Percentiles rank a stretch among this genome's conserved stretches.
Evolutionary conservation across 1,284 basidiomycete species (phyloP).

Genomic region (Trametes pubescens): DNA sequence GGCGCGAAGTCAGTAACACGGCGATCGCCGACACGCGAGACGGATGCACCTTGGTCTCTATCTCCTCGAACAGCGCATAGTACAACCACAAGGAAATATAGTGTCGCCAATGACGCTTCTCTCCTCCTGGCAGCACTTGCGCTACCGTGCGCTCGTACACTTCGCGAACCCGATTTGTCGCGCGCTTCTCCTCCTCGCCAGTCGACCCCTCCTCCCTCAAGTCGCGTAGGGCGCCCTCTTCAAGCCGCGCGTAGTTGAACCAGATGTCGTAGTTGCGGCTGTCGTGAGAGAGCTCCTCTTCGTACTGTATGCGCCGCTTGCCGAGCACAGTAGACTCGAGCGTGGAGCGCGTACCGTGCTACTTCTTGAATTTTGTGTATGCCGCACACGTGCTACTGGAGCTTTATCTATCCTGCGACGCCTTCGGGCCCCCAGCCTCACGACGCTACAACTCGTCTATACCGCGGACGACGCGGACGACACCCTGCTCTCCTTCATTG

Average conservation of each 20-base stretch:
- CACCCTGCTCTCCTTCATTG: background rate
- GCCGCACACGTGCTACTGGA: constrained; percentile 69
- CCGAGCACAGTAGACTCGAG: constrained; percentile 96
- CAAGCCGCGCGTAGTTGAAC: constrained; percentile 96
- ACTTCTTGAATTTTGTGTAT: constrained; percentile 98
- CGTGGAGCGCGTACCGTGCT: constrained; percentile 89
- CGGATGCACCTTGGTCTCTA: constrained; percentile 81
- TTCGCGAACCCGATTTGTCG: constrained; percentile 79
- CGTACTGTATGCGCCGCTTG: constrained; percentile 97
- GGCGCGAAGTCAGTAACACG: constrained; percentile 3
- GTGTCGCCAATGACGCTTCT: constrained; percentile 93
- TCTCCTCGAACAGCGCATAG: constrained; percentile 98
- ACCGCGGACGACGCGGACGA: background rate
- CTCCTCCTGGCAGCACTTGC: constrained; percentile 89
- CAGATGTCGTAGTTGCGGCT: constrained; percentile 96
- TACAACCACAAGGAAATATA: constrained; percentile 98
- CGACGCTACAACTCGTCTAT: constrained; percentile 27
- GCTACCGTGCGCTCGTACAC: constrained; percentile 98
- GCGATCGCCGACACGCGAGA: background rate
- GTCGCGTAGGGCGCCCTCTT: constrained; percentile 87
- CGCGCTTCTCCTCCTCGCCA: constrained; percentile 68
- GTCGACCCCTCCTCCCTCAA: constrained; percentile 80
- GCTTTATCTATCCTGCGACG: background rate
- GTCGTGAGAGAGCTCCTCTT: constrained; percentile 91
- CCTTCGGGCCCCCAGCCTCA: background rate